These are phyloP conservation scores for Pichia phayaonensis DNA, from an alignment of 805 yeast species.

Conservation along the genomic window DNA sequence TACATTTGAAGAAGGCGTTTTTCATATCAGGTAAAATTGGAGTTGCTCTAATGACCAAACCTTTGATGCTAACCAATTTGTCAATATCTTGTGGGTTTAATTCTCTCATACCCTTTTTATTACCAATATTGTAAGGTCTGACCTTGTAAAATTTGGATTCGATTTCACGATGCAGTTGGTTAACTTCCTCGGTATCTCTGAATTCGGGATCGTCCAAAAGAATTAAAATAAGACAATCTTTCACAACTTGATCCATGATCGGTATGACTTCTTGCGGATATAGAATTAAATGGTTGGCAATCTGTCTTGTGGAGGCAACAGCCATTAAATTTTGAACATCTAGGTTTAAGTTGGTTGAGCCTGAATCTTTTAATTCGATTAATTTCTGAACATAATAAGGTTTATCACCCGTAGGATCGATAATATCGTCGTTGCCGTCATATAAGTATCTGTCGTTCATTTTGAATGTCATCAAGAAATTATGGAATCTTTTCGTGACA, in stretches of 20 bases:
- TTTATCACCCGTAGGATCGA: conserved; percentile 53
- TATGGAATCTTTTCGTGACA: conserved; percentile 69
- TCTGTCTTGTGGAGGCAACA: conserved; percentile 64
- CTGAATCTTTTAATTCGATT: conserved; percentile 67
- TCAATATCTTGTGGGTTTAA: conserved; percentile 92
- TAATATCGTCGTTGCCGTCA: conserved; percentile 34
- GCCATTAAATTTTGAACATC: conserved; percentile 77
- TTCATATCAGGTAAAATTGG: conserved; percentile 97
- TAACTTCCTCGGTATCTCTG: conserved; percentile 4
- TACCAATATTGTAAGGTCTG: conserved; percentile 78
- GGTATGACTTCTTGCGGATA: conserved; percentile 97
- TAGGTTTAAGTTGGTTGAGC: conserved; percentile 73
- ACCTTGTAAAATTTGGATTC: conserved; percentile 80
- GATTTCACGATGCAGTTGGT: conserved; percentile 46
- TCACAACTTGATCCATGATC: conserved; percentile 93
- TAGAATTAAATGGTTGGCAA: conserved; percentile 79
- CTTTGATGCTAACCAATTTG: conserved; percentile 84
- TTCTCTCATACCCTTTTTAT: conserved; percentile 79
- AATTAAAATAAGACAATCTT: conserved; percentile 77
- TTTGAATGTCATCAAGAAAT: conserved; percentile 79
- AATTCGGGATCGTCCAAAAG: conserved; percentile 42
- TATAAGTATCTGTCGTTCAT: conserved; percentile 56
- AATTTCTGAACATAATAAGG: conserved; percentile 67
- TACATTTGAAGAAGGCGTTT: conserved; percentile 91
- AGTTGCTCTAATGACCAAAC: conserved; percentile 80